Base-by-base conservation (phyloP, 2,329 filamentous ascomycete species). In the Cladophialophora chaetospira region DNA sequence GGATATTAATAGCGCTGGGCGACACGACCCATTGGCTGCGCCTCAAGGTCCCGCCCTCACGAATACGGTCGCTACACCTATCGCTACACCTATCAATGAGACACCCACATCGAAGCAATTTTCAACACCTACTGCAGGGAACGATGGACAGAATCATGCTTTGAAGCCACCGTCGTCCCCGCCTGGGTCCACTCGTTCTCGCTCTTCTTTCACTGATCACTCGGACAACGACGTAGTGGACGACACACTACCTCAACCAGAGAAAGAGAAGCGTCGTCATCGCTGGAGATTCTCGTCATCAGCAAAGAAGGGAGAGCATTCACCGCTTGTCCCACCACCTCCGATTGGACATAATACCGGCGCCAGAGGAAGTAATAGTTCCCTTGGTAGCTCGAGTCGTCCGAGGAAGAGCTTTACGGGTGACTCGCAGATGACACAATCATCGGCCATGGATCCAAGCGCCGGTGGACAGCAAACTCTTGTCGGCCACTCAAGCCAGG, bases 201-300 rank as follows among this genome's bases (percentile, higher is more conserved):
- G 81, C 43, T 83, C 82, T 0, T 85, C 82, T 2, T 79, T 85
- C 62, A 94, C 93, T 21, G 91, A 95, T 63, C 84, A 87, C 19
- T 96, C 91, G 0, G 91, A 96, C 68, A 70, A 86, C 26, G 91
- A 96, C 61, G 85, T 88, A 59, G 72, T 80, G 8, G 89, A 91
- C 25, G 67, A 71, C 17, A 65, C 70, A 3, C 70, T 72, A 40
- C 35, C 28, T 10, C 53, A 38, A 42, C 48, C 52, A 4, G 77
- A 83, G 11, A 85, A 88, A 51, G 85, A 88, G 51, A 88, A 86
- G 72, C 88, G 87, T 67, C 84, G 81, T 56, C 84, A 88, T 25
- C 83, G 82, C 77, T 90, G 91, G 77, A 79, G 91, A 50, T 88
- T 90, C 15, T 86, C 86, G 17, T 80, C 73, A 3, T 70, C 74